Percentiles rank a stretch among this genome's conserved stretches.
Conservation (phyloP, 129 eudicot species). For the Chrysanthemum makinoi region DNA sequence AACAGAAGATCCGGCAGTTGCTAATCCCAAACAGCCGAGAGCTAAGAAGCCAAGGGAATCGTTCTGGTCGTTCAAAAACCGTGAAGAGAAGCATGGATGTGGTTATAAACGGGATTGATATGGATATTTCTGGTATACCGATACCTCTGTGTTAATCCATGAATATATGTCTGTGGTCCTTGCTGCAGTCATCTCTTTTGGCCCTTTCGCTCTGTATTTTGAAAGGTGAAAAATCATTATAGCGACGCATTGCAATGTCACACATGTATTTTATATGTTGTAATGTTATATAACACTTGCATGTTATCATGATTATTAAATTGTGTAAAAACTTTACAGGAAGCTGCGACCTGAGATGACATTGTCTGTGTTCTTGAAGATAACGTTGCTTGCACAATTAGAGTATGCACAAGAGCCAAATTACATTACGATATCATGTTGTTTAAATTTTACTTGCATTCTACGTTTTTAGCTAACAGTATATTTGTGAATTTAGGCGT, state of each 20-base stretch:
- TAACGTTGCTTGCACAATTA: conserved; percentile 52
- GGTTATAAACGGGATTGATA: conserved; percentile 72
- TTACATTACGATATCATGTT: not conserved
- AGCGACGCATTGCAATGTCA: not conserved
- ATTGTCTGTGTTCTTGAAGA: conserved; percentile 46
- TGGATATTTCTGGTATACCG: conserved; percentile 49
- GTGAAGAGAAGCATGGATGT: conserved; percentile 54
- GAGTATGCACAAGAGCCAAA: conserved; percentile 39
- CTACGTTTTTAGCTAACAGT: not conserved
- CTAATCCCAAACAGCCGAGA: conserved; percentile 43
- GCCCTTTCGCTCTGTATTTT: conserved; percentile 62
- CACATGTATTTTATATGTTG: not conserved
- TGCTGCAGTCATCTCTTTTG: conserved; percentile 53
- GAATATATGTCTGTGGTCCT: too few species aligned
- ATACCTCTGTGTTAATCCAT: conserved; percentile 44
- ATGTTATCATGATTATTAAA: not conserved
- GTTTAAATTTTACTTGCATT: not conserved
- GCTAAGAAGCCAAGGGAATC: conserved; percentile 53
- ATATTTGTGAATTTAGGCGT: conserved; percentile 42
- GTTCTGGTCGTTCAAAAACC: conserved; percentile 57
- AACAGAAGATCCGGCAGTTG: conserved; percentile 44
- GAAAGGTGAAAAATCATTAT: conserved; percentile 47
- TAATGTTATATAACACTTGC: not conserved
- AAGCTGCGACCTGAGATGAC: conserved; percentile 62
- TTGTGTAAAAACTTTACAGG: conserved; percentile 35